Evolutionary conservation across 1,139 yeast genomes (phyloP).

Genomic region (Kodamaea alishanica): DNA sequence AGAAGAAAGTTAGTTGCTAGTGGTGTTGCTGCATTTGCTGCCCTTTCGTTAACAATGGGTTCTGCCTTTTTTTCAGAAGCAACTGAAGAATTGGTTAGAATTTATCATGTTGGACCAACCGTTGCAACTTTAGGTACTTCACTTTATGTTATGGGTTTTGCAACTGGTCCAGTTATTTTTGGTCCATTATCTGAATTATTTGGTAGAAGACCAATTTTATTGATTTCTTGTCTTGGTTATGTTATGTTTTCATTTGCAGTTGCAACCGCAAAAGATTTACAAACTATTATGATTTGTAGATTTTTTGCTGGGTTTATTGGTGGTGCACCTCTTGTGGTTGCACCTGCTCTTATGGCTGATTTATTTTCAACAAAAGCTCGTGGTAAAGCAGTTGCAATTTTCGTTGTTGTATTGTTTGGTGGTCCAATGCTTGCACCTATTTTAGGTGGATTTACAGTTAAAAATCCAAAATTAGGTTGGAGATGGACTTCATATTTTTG

Average conservation of each 20-base stretch:
- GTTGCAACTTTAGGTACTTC: conserved; percentile 66
- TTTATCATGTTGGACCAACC: conserved; percentile 50
- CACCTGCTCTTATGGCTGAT: conserved; percentile 81
- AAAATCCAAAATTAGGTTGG: conserved; percentile 41
- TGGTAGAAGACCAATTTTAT: conserved; percentile 62
- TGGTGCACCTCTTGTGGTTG: conserved; percentile 78
- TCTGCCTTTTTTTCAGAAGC: conserved; percentile 64
- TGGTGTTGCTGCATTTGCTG: conserved; percentile 20
- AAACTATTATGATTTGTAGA: conserved; percentile 67
- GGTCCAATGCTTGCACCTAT: conserved; percentile 80
- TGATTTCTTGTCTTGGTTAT: conserved; percentile 54
- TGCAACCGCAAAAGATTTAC: conserved; percentile 70
- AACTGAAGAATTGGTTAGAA: conserved; percentile 33
- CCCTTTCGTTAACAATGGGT: conserved; percentile 51
- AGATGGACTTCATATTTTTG: conserved; percentile 57
- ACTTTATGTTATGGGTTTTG: conserved; percentile 75
- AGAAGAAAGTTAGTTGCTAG: conserved; percentile 29
- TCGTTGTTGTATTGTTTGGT: conserved; percentile 62
- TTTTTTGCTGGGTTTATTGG: conserved; percentile 76
- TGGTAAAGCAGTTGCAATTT: conserved; percentile 67
- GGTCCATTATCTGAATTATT: conserved; percentile 76
- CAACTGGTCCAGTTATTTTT: conserved; percentile 76
- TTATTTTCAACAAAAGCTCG: conserved; percentile 57
- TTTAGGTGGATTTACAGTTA: conserved; percentile 28
- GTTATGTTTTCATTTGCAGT: conserved; percentile 63